Evolutionary conservation across 2,329 filamentous ascomycete species (phyloP), one percentile per base, ranked within the genome.

Genomic region (Fonsecaea pedrosoi): DNA sequence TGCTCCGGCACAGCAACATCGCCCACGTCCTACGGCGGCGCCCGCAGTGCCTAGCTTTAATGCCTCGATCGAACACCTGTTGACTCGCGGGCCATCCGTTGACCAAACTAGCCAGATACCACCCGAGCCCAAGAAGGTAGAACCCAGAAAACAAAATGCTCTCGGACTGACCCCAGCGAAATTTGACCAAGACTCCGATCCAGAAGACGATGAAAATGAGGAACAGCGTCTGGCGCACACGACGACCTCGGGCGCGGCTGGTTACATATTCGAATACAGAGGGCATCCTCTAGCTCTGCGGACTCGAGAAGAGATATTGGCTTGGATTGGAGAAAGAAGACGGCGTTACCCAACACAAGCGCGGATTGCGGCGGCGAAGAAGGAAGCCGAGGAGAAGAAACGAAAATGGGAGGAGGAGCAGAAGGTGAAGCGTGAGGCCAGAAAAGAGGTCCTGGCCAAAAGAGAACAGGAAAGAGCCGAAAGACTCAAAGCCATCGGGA

Each of bases 271-370:
- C 69, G 84, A 86, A 64, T 86, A 87, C 72, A 82, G 83, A 70
- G 85, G 85, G n/a, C 77, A 82, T 72, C 82, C 85, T 54, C 76
- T 85, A 3, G 83, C 80, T 0, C 76, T 90, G 30, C 81, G 82
- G 62, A 83, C 82, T 6, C 76, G 84, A 15, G 86, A 86, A 66
- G 93, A 97, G 74, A 84, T 97, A 63, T 85, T 87, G 30, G 86
- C 87, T 6, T 98, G 92, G 88, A 87, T 96, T 69, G 88, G 88
- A 58, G 92, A 97, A 77, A 88, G 94, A 66, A 90, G 85, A 75
- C 90, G 87, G 71, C 89, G 90, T 60, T 98, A 87, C 76, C 94
- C 94, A 1, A 97, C 94, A 2, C 87, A 87, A 76, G 87, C 87
- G 66, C 88, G 91, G 63, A 83, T 86, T 64, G 82, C 85, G 63